These are phyloP conservation scores for Diplocarpon mali DNA, from an alignment of 2,329 filamentous ascomycete species.

Conservation along the genomic window DNA sequence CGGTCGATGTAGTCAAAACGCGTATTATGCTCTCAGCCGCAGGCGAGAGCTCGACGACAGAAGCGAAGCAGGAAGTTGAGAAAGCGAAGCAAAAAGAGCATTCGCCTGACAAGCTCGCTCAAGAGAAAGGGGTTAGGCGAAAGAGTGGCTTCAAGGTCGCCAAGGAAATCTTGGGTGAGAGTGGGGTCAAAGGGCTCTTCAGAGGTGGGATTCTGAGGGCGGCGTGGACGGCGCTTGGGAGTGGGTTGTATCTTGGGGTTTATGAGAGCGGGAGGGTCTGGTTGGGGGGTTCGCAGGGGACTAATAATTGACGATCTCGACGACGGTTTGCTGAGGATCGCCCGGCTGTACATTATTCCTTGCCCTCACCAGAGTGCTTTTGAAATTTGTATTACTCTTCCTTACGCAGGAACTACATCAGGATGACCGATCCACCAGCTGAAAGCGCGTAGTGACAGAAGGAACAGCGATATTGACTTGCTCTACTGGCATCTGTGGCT, in stretches of 20 bases:
- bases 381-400: no score
- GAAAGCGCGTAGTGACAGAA: no score
- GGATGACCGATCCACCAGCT: no score
- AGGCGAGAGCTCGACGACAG: conserved; percentile 23
- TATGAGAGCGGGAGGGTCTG: conserved; percentile 72
- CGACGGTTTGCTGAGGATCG: no score
- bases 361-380: no score
- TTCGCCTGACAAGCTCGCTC: conserved; percentile 15
- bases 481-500: no score
- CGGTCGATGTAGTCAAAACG: conserved; percentile 83
- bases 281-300: conserved; percentile 29
- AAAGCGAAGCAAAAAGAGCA: conserved; percentile 21
- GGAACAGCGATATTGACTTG: no score
- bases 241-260: conserved; percentile 73
- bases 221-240: conserved; percentile 72
- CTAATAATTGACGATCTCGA: not conserved
- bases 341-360: no score
- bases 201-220: conserved; percentile 62
- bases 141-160: conserved; percentile 48
- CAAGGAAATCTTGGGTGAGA: conserved; percentile 50
- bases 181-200: conserved; percentile 65
- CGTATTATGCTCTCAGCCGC: conserved; percentile 66
- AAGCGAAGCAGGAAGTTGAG: conserved; percentile 20
- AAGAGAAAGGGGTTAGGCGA: conserved; percentile 26
- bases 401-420: no score